These are phyloP conservation scores for Paramecium pentaurelia DNA, from an alignment of 73 alveolate species.

Conservation along the genomic window DNA sequence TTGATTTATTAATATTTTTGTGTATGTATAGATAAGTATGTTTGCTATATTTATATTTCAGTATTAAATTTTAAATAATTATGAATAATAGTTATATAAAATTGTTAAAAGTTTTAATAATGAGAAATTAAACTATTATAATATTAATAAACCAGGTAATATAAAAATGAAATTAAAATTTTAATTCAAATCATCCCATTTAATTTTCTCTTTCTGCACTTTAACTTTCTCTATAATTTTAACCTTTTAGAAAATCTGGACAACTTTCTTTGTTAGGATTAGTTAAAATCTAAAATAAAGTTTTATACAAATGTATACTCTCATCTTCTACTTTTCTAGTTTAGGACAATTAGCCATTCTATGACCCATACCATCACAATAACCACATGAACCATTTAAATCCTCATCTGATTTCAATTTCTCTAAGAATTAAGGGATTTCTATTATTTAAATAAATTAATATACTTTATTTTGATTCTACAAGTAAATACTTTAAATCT, in stretches of 20 bases:
- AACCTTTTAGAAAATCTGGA: constrained; percentile 29
- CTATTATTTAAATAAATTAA: not conserved
- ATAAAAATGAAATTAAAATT: not conserved
- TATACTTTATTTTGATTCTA: constrained; percentile 39
- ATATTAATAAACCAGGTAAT: not conserved
- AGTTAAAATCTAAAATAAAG: not conserved
- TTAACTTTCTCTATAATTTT: not conserved
- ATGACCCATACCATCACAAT: constrained; percentile 64
- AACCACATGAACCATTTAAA: constrained; percentile 57
- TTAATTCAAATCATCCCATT: not conserved
- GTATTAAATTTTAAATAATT: no score
- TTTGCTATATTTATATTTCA: no score
- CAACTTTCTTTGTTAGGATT: constrained; percentile 34
- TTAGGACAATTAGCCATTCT: constrained; percentile 59
- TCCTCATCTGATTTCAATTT: constrained; percentile 48
- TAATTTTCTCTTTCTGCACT: not conserved
- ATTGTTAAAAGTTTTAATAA: no score
- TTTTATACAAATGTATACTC: not conserved
- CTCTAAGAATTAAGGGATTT: constrained; percentile 26
- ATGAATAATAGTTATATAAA: not conserved
- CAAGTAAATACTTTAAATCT: constrained; percentile 42
- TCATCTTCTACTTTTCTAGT: constrained; percentile 56
- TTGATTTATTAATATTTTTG: not conserved
- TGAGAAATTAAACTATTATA: no score
- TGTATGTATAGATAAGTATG: not conserved